Percentiles rank a stretch among this genome's conserved stretches.
phyloP scores from a whole-genome alignment of 768 basidiomycete species.

The Gelatoporia subvermispora region DNA sequence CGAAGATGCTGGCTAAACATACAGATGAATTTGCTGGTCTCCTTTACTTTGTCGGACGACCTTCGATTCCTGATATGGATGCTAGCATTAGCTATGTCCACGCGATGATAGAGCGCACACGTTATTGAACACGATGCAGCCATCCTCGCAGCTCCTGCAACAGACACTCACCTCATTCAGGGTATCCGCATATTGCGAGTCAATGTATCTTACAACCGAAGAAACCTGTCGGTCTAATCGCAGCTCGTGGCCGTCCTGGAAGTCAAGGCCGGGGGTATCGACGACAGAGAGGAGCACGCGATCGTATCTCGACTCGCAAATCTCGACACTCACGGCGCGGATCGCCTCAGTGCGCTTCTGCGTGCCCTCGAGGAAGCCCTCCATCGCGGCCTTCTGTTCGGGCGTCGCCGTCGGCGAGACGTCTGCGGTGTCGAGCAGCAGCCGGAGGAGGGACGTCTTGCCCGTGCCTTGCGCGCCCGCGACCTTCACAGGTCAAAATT shows the following conservation, averaged over 20 bases:
- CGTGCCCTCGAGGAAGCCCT: conserved; percentile 58
- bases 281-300: conserved; percentile 74
- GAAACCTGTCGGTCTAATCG: conserved; percentile 78
- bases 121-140: neutral
- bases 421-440: conserved; percentile 81
- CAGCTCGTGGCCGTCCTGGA: conserved; percentile 65
- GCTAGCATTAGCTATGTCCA: neutral
- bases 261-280: conserved; percentile 84
- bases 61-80: conserved; percentile 66
- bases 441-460: conserved; percentile 76
- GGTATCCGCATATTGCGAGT: conserved; percentile 78
- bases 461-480: conserved; percentile 78
- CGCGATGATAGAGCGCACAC: too few species aligned
- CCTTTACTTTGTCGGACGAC: conserved; percentile 83
- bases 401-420: conserved; percentile 71
- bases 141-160: neutral
- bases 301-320: conserved; percentile 80
- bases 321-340: conserved; percentile 69
- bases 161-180: conserved; percentile 67
- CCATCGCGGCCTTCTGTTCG: conserved; percentile 64
- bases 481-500: conserved; percentile 62
- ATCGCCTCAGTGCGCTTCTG: conserved; percentile 60
- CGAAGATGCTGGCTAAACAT: conserved; percentile 25
- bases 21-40: conserved; percentile 89
- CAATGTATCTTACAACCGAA: conserved; percentile 69